phyloP scores from a whole-genome alignment of 2,329 filamentous ascomycete genomes.

The Pseudogymnoascus sp. region DNA sequence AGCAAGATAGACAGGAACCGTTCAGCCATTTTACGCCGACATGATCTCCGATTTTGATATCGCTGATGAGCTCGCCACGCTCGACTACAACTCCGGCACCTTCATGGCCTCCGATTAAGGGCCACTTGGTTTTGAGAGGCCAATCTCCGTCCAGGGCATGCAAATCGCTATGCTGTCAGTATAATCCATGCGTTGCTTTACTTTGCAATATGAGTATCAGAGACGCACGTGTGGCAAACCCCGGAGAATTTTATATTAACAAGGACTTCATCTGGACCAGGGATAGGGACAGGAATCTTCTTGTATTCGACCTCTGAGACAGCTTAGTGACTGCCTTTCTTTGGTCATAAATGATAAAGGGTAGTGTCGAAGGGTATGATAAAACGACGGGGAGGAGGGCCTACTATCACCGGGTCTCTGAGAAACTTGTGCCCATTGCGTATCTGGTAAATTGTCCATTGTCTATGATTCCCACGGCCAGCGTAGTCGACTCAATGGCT shows the following conservation, averaged over 20 bases:
- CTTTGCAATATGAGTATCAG: neutral
- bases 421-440: neutral
- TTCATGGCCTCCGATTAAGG: constrained; percentile 74
- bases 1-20: constrained; percentile 73
- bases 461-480: neutral
- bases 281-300: constrained; percentile 68
- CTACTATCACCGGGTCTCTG: neutral
- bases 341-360: too few relatives aligned
- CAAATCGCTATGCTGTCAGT: constrained; percentile 19
- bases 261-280: constrained; percentile 78
- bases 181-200: neutral
- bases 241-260: constrained; percentile 81
- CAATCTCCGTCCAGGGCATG: constrained; percentile 81
- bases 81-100: constrained; percentile 79
- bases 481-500: neutral
- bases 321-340: constrained; percentile 9
- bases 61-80: constrained; percentile 65
- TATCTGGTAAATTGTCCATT: constrained; percentile 5
- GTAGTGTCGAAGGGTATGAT: too few relatives aligned
- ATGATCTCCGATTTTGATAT: constrained; percentile 73
- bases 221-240: constrained; percentile 63
- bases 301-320: constrained; percentile 54
- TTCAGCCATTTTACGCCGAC: constrained; percentile 93
- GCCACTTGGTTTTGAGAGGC: constrained; percentile 74
- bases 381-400: neutral